Evolutionary conservation across 2,329 filamentous ascomycete genomes (phyloP), one percentile per base, ranked within the genome.

Genomic region (Eutypa lata): DNA sequence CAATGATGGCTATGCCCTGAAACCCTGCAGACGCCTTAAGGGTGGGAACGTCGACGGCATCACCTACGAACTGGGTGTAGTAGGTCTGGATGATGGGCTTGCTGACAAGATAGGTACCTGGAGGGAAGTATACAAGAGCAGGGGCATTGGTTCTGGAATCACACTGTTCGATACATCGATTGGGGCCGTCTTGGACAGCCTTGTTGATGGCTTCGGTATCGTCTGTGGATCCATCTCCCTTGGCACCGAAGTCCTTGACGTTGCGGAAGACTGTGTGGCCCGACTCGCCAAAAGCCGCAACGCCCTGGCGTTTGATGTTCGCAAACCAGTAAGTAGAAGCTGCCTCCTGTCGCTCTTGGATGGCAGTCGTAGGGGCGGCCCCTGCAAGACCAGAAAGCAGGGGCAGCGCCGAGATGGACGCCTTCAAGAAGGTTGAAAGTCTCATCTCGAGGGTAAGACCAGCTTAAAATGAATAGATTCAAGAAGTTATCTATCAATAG

Each of bases 31-130:
- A 71, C 3, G 88, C 88, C 75, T 93, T 91, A 70, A 97, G 78
- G 0, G 86, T 87, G 0, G 93, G 91, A 14, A 87, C 71, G 57
- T 81, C 77, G 63, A 82, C 67, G 47, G 87, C 85, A 74, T 97
- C 91, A 53, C 93, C 93, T 35, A 97, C 79, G 56, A 97, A 83
- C 70, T 97, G 91, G 10, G 92, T 96, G 76, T 96, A 96, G 79
- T 97, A 97, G 71, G 87, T 88, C 69, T 91, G 88, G 49, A 91
- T 73, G 60, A 97, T 83, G 21, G 93, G 90, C 64, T 78, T 81
- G 67, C 85, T 90, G 62, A 97, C 86, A 18, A 89, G 66, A 67
- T 97, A 97, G 52, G 86, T 95, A 59, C 93, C 92, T 11, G 90
- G 78, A 38, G 91, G 92, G 76, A 97, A 96, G 77, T 96, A 97